Percentiles rank a stretch among this genome's conserved stretches.
Conservation (phyloP, 2,329 filamentous ascomycete species). For the Simplicillium aogashimaense region DNA sequence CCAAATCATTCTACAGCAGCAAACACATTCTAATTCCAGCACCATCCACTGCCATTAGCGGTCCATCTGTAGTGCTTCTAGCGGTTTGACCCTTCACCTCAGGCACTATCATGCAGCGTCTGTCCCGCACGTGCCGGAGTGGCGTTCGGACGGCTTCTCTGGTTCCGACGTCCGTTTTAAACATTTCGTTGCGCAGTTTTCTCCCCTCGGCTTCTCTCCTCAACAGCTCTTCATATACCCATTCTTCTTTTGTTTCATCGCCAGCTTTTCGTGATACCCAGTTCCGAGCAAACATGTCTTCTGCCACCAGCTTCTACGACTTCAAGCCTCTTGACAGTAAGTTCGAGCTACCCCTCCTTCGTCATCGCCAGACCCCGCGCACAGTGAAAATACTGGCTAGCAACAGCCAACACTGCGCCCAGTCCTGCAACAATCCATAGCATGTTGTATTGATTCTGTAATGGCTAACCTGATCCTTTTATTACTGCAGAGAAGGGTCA, state of each 20-base stretch:
- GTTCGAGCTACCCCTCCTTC: slow-evolving; percentile 19
- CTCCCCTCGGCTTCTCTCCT: not conserved
- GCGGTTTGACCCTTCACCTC: too few species aligned
- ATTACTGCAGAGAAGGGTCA: slow-evolving; percentile 41
- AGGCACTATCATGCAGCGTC: too few species aligned
- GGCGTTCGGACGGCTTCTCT: too few species aligned
- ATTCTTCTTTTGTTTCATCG: not conserved
- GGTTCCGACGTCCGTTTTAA: slow-evolving; percentile 1
- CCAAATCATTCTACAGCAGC: too few species aligned
- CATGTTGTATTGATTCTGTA: too few species aligned
- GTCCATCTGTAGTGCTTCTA: too few species aligned
- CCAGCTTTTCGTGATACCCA: not conserved
- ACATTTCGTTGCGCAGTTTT: not conserved
- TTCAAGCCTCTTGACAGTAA: slow-evolving; percentile 76
- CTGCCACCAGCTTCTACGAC: slow-evolving; percentile 56
- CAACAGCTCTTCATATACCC: slow-evolving; percentile 11
- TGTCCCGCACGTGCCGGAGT: not conserved
- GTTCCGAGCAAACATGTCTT: slow-evolving; percentile 23
- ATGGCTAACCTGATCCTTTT: too few species aligned
- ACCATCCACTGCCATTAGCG: too few species aligned
- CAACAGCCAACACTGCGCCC: too few species aligned
- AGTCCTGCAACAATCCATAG: too few species aligned
- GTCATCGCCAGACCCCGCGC: not conserved
- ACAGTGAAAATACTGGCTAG: not conserved
- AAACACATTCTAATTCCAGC: too few species aligned